Percentiles rank a stretch among this genome's conserved stretches.
phyloP scores from a whole-genome alignment of 148 eudicot species.

The Rhododendron henanense region DNA sequence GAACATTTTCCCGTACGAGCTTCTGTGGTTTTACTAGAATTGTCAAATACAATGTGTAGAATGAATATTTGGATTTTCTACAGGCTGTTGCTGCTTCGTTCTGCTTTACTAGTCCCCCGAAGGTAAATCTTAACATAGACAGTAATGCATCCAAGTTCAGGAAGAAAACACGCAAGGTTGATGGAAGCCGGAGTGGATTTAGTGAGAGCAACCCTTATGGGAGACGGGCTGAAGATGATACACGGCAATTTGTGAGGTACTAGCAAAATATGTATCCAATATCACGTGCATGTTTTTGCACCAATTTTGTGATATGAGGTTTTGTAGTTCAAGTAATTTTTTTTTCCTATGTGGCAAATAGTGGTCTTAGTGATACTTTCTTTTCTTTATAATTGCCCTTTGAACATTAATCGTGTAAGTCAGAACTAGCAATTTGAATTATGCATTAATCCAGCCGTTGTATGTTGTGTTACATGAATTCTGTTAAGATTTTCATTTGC shows the following conservation, averaged over 20 bases:
- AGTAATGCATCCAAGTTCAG: constrained; percentile 81
- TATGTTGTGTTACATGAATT: background rate
- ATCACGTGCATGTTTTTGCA: background rate
- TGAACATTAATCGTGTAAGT: background rate
- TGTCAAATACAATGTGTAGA: background rate
- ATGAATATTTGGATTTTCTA: constrained; percentile 4
- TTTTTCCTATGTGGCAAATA: background rate
- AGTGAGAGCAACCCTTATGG: constrained; percentile 72
- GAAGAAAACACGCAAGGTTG: constrained; percentile 53
- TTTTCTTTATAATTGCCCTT: background rate
- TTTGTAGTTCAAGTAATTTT: background rate
- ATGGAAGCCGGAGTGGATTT: constrained; percentile 52
- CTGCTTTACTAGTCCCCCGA: constrained; percentile 76
- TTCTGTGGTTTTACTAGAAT: background rate
- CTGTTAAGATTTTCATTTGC: background rate
- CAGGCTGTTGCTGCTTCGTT: constrained; percentile 92
- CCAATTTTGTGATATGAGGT: background rate
- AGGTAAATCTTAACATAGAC: constrained; percentile 64
- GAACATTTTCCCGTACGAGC: background rate
- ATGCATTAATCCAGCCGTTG: background rate
- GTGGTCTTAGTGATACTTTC: background rate
- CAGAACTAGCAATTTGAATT: background rate
- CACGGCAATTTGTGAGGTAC: constrained; percentile 55
- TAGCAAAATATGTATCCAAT: constrained; percentile 16
- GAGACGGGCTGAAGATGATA: constrained; percentile 43